Evolutionary conservation across 1,284 basidiomycete genomes (phyloP).

Genomic region (Coniophora puteana): DNA sequence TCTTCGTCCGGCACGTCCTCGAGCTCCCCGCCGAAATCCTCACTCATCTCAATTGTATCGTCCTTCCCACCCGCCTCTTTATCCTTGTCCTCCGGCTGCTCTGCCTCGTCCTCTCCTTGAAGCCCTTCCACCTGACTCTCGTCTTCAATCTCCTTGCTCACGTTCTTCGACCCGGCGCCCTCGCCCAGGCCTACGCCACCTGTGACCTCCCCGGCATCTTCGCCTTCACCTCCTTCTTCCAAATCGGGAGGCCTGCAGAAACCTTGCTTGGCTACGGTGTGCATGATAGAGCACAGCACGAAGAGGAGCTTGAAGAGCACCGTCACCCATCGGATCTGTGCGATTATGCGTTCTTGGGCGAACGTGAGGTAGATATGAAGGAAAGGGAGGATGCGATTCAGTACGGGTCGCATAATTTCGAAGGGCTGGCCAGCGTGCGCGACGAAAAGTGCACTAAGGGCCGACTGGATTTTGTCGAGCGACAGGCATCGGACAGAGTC

Average conservation of each 20-base stretch:
- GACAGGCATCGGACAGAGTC: constrained; percentile 35
- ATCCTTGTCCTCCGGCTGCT: constrained; percentile 44
- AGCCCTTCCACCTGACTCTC: constrained; percentile 97
- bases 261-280: constrained; percentile 78
- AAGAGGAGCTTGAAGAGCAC: constrained; percentile 84
- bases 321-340: constrained; percentile 67
- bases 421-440: constrained; percentile 27
- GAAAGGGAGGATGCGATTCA: constrained; percentile 60
- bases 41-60: constrained; percentile 72
- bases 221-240: constrained; percentile 47
- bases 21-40: constrained; percentile 79
- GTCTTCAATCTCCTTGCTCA: constrained; percentile 91
- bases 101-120: constrained; percentile 66
- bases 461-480: constrained; percentile 31
- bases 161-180: constrained; percentile 81
- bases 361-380: constrained; percentile 54
- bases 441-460: constrained; percentile 31
- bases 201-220: constrained; percentile 40
- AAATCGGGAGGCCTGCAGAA: constrained; percentile 87
- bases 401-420: no score
- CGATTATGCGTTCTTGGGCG: constrained; percentile 48
- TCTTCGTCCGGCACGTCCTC: constrained; percentile 74
- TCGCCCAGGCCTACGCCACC: constrained; percentile 87
- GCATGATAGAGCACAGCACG: constrained; percentile 73
- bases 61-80: constrained; percentile 53